Percentiles rank a stretch among this genome's conserved stretches.
phyloP scores from a whole-genome alignment of 495 filamentous ascomycete genomes.

The Clohesyomyces aquaticus region DNA sequence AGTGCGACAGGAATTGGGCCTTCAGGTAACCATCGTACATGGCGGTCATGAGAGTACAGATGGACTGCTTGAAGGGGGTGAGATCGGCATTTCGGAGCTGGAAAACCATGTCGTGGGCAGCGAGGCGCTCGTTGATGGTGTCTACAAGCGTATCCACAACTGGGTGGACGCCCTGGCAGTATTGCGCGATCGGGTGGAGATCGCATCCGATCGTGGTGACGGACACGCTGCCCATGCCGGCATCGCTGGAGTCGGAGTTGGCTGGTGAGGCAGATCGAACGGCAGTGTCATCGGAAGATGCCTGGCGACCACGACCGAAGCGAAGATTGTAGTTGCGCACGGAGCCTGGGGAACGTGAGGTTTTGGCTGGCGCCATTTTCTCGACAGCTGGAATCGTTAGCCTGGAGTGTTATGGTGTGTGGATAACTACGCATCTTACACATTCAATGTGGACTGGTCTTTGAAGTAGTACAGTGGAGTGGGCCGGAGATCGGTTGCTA shows the following conservation, averaged over 20 bases:
- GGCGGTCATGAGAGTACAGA: too few relatives aligned
- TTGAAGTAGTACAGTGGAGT: too few relatives aligned
- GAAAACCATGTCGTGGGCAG: not conserved
- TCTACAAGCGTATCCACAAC: not conserved
- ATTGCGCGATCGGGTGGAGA: not conserved
- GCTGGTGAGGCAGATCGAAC: not conserved
- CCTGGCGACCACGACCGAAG: not conserved
- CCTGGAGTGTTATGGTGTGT: not conserved
- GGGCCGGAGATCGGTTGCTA: too few relatives aligned
- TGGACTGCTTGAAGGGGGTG: not conserved
- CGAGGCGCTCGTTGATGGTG: not conserved
- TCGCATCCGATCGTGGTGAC: not conserved
- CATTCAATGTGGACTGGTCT: not conserved
- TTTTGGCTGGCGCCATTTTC: not conserved
- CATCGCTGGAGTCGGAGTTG: not conserved
- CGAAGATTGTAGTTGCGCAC: not conserved
- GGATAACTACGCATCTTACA: not conserved
- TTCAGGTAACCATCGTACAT: too few relatives aligned
- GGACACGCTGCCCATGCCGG: not conserved
- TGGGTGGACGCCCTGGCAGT: not conserved
- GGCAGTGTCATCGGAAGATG: not conserved
- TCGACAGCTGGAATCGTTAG: not conserved
- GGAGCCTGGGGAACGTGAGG: not conserved
- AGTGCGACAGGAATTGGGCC: too few relatives aligned
- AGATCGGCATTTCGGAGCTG: not conserved